A percentile compares a stretch with the other conserved stretches of the same genome.
Evolutionary conservation across 805 yeast species (phyloP).

Genomic region (Candida michaelii): DNA sequence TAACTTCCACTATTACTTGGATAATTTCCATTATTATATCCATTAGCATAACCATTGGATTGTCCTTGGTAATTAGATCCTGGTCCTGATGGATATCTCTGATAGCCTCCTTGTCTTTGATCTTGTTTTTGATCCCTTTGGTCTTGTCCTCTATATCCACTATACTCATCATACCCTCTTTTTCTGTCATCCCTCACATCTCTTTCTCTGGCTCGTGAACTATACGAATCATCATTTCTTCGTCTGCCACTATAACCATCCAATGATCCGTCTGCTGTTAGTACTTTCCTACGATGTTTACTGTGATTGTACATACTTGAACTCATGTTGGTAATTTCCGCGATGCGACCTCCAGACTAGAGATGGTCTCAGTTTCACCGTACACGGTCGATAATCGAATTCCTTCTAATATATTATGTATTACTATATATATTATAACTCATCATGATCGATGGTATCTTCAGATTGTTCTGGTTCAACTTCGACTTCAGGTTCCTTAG

Average conservation of each 20-base stretch:
- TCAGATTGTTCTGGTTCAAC: slow-evolving; percentile 4
- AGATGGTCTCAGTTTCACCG: too few species aligned
- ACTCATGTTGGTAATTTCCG: not conserved
- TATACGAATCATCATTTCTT: slow-evolving; percentile 5
- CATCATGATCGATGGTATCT: slow-evolving; percentile 22
- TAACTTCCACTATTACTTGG: slow-evolving; percentile 8
- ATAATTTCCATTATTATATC: too few species aligned
- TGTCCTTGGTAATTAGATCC: too few species aligned
- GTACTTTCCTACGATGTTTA: not conserved
- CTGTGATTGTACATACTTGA: slow-evolving; percentile 4
- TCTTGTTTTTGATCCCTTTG: slow-evolving; percentile 8
- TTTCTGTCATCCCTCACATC: slow-evolving; percentile 12
- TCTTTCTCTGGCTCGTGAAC: slow-evolving; percentile 8
- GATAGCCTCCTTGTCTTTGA: too few species aligned
- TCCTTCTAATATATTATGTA: not conserved
- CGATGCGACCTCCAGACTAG: too few species aligned
- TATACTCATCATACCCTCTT: slow-evolving; percentile 16
- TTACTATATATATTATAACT: slow-evolving; percentile 11
- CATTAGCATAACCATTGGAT: too few species aligned
- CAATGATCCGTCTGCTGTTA: slow-evolving; percentile 8
- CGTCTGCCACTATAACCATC: slow-evolving; percentile 8
- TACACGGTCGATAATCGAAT: too few species aligned
- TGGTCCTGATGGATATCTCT: too few species aligned
- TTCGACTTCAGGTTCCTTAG: slow-evolving; percentile 12
- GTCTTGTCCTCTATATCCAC: not conserved